Evolutionary conservation across 164 flowering plant species (phyloP).

Genomic region (Stephania yunnanensis): DNA sequence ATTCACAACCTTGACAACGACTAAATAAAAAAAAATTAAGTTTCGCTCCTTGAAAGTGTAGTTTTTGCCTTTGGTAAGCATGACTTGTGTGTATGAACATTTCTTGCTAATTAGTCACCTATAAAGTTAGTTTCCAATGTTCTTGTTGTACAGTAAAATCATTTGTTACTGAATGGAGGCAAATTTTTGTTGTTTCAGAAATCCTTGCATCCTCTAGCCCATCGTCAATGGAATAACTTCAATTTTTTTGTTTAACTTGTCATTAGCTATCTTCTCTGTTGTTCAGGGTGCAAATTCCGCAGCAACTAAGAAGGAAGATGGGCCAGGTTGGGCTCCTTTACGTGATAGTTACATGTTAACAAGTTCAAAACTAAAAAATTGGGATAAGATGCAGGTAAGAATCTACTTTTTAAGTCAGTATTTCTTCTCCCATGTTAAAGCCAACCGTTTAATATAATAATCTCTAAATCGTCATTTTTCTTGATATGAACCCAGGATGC

Average conservation of each 20-base stretch:
- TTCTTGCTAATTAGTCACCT: neutral
- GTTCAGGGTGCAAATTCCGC: slow-evolving; percentile 36
- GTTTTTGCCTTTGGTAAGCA: too few relatives aligned
- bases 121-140: neutral
- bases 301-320: slow-evolving; percentile 30
- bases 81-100: neutral
- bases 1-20: too few relatives aligned
- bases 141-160: neutral
- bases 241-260: neutral
- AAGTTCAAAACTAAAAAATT: slow-evolving; percentile 72
- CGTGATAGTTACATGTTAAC: slow-evolving; percentile 83
- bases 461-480: neutral
- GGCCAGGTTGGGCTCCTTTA: slow-evolving; percentile 86
- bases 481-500: slow-evolving; percentile 12
- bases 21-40: too few relatives aligned
- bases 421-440: neutral
- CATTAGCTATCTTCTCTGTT: neutral
- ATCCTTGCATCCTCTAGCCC: neutral
- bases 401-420: too few relatives aligned
- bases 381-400: slow-evolving; percentile 83
- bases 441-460: neutral
- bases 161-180: neutral
- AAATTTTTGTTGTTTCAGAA: neutral
- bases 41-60: too few relatives aligned
- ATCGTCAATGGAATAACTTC: neutral